Evolutionary conservation across 2,329 filamentous ascomycete genomes (phyloP), one percentile per base, ranked within the genome.

Genomic region (Xylariaceae sp.): DNA sequence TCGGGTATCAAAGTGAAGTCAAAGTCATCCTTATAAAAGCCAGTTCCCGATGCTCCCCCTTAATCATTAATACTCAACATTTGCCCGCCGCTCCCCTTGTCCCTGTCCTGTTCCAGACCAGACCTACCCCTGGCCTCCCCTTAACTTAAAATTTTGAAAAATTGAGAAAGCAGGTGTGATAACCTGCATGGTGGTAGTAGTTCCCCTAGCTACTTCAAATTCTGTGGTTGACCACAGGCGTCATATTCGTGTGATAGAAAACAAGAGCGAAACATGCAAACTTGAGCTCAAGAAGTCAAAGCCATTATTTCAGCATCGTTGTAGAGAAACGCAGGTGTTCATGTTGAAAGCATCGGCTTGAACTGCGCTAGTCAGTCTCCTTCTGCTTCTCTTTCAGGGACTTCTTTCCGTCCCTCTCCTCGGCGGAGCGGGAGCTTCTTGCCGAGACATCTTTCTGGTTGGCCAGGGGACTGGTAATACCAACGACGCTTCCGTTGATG

Each of bases 401-500:
- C 8, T 42, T 44, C 10, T 66, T 67, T 35, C 70, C 70, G 15
- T 70, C 71, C 64, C 71, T 73, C 55, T 71, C 72, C 34, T 69
- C 69, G 11, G 64, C 55, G 0, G 65, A 61, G 9, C 57, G 54
- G 0, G 65, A 61, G 9, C 57, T 60, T 35, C 64, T 75, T 63
- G 73, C 72, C 7, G 72, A 70, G 34, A 76, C 71, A 64, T 81
- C 80, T 56, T 77, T 71, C 45, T 82, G 80, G 55, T 83, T 88
- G 2, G 82, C 82, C 44, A 92, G 73, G 11, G 87, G 85, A 65
- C 85, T 88, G 35, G 80, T 77, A 13, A 82, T 70, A 7, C 81
- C 83, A 5, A 81, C 83, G 64, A 92, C 87, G 72, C 89, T 93
- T 30, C 89, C 88, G 62, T 80, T 88, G 57, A 93, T 84, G 73